Percentiles rank a stretch among this genome's conserved stretches.
Conservation (phyloP, 1,139 yeast genomes). For the Meyerozyma sp. region DNA sequence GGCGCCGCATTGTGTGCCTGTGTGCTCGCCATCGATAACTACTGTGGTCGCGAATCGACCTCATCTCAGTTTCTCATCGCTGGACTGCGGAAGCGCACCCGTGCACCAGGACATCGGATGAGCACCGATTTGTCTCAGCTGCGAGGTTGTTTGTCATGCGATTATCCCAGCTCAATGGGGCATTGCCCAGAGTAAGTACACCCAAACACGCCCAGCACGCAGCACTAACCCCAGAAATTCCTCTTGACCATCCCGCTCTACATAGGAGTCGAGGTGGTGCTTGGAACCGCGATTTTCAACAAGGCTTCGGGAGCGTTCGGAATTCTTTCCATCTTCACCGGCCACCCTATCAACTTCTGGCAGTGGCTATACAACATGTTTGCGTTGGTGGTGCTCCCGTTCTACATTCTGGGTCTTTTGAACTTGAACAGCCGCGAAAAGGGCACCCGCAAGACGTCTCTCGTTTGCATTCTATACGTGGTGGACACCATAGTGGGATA, state of each 20-base stretch:
- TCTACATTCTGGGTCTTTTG: slow-evolving; percentile 58
- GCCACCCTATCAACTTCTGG: slow-evolving; percentile 76
- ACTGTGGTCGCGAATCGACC: background rate
- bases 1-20: background rate
- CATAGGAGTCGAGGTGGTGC: slow-evolving; percentile 78
- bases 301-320: slow-evolving; percentile 91
- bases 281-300: slow-evolving; percentile 77
- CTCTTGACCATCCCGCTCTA: slow-evolving; percentile 67
- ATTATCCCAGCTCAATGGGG: slow-evolving; percentile 5
- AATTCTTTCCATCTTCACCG: slow-evolving; percentile 76
- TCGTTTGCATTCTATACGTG: slow-evolving; percentile 58
- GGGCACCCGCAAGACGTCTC: slow-evolving; percentile 44
- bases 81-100: background rate
- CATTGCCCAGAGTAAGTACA: slow-evolving; percentile 8
- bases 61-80: background rate
- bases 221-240: slow-evolving; percentile 35
- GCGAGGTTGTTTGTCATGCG: slow-evolving; percentile 1
- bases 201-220: background rate
- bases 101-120: background rate
- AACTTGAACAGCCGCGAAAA: slow-evolving; percentile 27
- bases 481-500: slow-evolving; percentile 64
- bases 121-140: background rate
- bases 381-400: slow-evolving; percentile 60
- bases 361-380: slow-evolving; percentile 80
- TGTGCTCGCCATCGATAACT: background rate